A percentile compares a stretch with the other conserved stretches of the same genome.
Conservation (phyloP, 1,139 yeast genomes). For the Debaryomyces udenii region DNA sequence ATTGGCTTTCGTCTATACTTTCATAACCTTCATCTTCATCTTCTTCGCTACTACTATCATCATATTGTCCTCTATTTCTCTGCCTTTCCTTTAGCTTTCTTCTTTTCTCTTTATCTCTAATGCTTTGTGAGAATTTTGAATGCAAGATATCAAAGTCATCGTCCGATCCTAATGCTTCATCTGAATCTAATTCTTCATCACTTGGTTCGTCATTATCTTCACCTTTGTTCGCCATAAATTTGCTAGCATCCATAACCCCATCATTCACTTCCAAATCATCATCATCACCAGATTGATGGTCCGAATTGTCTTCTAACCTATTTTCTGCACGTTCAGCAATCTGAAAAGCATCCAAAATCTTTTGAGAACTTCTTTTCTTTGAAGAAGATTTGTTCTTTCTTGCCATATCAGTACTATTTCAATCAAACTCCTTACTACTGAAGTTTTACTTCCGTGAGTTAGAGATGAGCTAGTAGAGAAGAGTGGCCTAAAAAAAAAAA, state of each 20-base stretch:
- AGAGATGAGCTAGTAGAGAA: slow-evolving; percentile 2
- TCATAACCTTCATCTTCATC: slow-evolving; percentile 52
- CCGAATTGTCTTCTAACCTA: slow-evolving; percentile 23
- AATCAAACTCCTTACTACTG: no score
- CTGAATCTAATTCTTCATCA: slow-evolving; percentile 77
- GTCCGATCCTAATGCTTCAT: slow-evolving; percentile 76
- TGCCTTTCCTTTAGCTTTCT: slow-evolving; percentile 30
- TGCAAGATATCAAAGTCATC: slow-evolving; percentile 71
- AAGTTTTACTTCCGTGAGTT: no score
- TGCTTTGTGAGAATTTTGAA: slow-evolving; percentile 68
- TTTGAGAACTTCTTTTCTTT: slow-evolving; percentile 37
- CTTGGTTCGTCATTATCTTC: slow-evolving; percentile 40
- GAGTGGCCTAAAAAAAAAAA: slow-evolving; percentile 6
- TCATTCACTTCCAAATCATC: slow-evolving; percentile 32
- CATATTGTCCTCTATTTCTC: slow-evolving; percentile 23
- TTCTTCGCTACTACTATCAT: slow-evolving; percentile 25
- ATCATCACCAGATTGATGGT: slow-evolving; percentile 21
- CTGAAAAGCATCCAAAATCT: slow-evolving; percentile 49
- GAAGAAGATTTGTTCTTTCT: slow-evolving; percentile 27
- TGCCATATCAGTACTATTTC: slow-evolving; percentile 20
- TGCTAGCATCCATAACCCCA: slow-evolving; percentile 49
- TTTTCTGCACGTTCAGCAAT: slow-evolving; percentile 47
- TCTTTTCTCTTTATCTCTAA: slow-evolving; percentile 56
- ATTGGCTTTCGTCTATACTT: slow-evolving; percentile 70
- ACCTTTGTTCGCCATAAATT: slow-evolving; percentile 30